phyloP scores from a whole-genome alignment of 768 basidiomycete species.

The Boletus eberwhitei region DNA sequence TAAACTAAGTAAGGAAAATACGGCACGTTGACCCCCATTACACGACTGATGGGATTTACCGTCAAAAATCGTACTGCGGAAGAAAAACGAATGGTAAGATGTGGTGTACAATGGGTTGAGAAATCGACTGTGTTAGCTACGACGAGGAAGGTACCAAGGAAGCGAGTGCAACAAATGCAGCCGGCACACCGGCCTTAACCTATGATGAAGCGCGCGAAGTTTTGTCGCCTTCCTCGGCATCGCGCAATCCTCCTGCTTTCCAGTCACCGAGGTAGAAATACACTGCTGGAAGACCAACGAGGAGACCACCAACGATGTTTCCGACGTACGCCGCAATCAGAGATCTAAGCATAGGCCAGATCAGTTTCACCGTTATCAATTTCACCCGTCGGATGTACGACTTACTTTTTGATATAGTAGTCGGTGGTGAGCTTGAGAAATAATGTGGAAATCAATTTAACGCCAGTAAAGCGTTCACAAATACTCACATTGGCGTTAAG shows the following conservation, averaged over 20 bases:
- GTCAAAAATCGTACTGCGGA: not conserved
- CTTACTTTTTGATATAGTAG: slow-evolving; percentile 66
- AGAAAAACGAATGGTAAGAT: not conserved
- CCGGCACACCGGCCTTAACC: not conserved
- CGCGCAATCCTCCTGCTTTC: slow-evolving; percentile 35
- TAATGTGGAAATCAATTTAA: not conserved
- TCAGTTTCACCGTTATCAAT: not conserved
- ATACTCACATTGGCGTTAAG: slow-evolving; percentile 58
- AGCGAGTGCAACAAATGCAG: not conserved
- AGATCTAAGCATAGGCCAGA: slow-evolving; percentile 37
- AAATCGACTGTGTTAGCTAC: not conserved
- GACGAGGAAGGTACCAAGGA: not conserved
- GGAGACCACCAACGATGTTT: slow-evolving; percentile 61
- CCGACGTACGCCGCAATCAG: slow-evolving; percentile 64
- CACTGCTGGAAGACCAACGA: slow-evolving; percentile 60
- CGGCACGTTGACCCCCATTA: not conserved
- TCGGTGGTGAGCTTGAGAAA: slow-evolving; percentile 31
- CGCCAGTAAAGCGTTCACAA: not conserved
- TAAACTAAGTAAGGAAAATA: not conserved
- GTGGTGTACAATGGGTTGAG: not conserved
- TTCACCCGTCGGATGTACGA: not conserved
- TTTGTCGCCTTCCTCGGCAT: slow-evolving; percentile 37
- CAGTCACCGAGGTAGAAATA: slow-evolving; percentile 64
- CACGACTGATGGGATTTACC: not conserved
- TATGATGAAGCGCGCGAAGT: slow-evolving; percentile 8